These are phyloP conservation scores for Diaporthe ilicicola DNA, from an alignment of 2,329 filamentous ascomycete species.

Conservation along the genomic window DNA sequence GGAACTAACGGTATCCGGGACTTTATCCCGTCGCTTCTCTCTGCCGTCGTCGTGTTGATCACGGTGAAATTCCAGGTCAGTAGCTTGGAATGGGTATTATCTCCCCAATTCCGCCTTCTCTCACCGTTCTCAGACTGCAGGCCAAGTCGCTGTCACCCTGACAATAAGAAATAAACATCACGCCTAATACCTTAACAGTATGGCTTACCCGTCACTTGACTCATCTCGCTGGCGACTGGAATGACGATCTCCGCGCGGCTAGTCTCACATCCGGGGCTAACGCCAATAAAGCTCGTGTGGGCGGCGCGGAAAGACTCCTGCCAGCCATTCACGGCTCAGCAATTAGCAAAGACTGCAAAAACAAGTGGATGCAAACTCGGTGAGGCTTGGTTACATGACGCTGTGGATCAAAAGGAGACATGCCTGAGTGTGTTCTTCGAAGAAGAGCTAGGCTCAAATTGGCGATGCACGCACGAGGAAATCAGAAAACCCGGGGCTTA, in stretches of 20 bases:
- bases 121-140: not conserved
- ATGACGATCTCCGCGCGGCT: constrained; percentile 21
- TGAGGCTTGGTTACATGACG: not conserved
- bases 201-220: not conserved
- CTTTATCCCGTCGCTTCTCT: not conserved
- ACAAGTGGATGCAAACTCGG: not conserved
- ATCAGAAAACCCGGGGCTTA: not conserved
- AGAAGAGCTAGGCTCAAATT: not conserved
- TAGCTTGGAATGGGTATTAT: not conserved
- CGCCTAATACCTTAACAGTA: not conserved
- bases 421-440: not conserved
- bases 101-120: not conserved
- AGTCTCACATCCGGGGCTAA: constrained; percentile 15
- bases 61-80: not conserved
- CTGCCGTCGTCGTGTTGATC: not conserved
- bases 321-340: not conserved
- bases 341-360: not conserved
- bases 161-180: not conserved
- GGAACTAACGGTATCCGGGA: constrained; percentile 1
- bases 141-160: not conserved
- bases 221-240: not conserved
- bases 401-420: not conserved
- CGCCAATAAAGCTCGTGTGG: not conserved
- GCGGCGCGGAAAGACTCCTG: not conserved
- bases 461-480: not conserved